These are phyloP conservation scores for Thielaviopsis ethacetica DNA, from an alignment of 2,329 filamentous ascomycete genomes.

Conservation along the genomic window DNA sequence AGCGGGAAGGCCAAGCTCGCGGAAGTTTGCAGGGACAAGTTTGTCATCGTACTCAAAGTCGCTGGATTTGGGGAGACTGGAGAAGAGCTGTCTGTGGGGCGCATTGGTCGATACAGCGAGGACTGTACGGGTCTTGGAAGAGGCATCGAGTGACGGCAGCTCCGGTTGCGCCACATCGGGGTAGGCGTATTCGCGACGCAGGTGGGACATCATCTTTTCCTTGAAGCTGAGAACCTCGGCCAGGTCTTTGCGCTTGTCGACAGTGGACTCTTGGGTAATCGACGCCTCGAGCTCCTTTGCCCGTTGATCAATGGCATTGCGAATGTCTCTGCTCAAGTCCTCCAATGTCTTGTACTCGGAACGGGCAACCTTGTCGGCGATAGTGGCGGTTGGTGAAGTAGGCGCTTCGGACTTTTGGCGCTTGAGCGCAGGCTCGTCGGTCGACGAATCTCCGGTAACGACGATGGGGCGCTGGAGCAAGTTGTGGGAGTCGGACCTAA, in stretches of 20 bases:
- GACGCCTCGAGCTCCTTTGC: conserved; percentile 30
- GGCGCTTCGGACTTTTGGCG: conserved; percentile 39
- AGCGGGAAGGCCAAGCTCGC: conserved; percentile 52
- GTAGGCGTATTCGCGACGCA: conserved; percentile 43
- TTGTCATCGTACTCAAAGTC: conserved; percentile 16
- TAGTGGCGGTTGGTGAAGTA: conserved; percentile 22
- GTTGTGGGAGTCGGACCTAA: conserved; percentile 30
- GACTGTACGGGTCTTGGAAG: conserved; percentile 29
- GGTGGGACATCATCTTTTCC: conserved; percentile 43
- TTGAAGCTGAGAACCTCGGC: conserved; percentile 5
- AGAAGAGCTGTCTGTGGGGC: conserved; percentile 64
- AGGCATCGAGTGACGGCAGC: background rate
- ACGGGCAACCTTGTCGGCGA: conserved; percentile 36
- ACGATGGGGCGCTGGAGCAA: conserved; percentile 26
- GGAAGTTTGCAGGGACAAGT: conserved; percentile 26
- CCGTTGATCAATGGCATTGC: conserved; percentile 30
- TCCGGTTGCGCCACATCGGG: conserved; percentile 16
- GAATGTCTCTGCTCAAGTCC: conserved; percentile 44
- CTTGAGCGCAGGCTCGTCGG: conserved; percentile 39
- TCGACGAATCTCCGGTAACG: conserved; percentile 33
- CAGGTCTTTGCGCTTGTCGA: conserved; percentile 11
- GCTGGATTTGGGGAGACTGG: conserved; percentile 45
- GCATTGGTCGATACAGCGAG: conserved; percentile 65
- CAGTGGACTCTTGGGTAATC: conserved; percentile 15
- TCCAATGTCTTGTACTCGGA: conserved; percentile 44